Percentiles rank a stretch among this genome's conserved stretches.
Conservation (phyloP, 306 rosid genomes). For the Glycine tomentella region DNA sequence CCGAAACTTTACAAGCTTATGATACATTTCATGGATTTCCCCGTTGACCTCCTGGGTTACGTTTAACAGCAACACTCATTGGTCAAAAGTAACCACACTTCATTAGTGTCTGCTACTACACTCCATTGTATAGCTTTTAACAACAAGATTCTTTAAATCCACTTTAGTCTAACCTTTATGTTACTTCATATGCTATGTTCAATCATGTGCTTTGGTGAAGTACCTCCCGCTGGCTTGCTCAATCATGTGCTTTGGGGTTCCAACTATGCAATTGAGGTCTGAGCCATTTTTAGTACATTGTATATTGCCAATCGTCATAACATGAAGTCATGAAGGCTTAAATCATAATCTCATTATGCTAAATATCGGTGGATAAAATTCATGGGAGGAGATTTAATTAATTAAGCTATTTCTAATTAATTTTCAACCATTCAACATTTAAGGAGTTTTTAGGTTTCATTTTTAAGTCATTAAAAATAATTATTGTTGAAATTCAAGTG, state of each 20-base stretch:
- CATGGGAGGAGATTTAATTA: background rate
- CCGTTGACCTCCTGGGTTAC: slow-evolving; percentile 64
- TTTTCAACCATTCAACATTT: no score
- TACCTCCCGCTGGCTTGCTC: slow-evolving; percentile 51
- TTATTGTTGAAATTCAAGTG: no score
- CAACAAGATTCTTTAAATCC: slow-evolving; percentile 78
- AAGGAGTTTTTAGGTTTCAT: no score
- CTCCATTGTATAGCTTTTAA: slow-evolving; percentile 91
- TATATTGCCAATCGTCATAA: slow-evolving; percentile 26
- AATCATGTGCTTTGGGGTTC: slow-evolving; percentile 63
- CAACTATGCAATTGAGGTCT: slow-evolving; percentile 42
- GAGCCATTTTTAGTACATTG: slow-evolving; percentile 44
- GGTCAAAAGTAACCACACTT: slow-evolving; percentile 80
- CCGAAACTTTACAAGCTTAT: slow-evolving; percentile 68
- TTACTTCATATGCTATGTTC: slow-evolving; percentile 73
- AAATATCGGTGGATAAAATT: background rate
- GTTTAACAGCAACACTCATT: slow-evolving; percentile 51
- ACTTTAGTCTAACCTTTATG: slow-evolving; percentile 90
- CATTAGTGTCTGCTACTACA: slow-evolving; percentile 93
- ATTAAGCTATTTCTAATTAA: background rate
- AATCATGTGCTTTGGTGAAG: slow-evolving; percentile 58
- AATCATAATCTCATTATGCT: background rate
- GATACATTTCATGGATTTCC: slow-evolving; percentile 60
- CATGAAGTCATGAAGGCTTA: background rate
- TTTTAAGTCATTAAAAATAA: no score